These are phyloP conservation scores for Debaryomycetaceae sp. DNA, from an alignment of 1,139 yeast species.

Conservation along the genomic window DNA sequence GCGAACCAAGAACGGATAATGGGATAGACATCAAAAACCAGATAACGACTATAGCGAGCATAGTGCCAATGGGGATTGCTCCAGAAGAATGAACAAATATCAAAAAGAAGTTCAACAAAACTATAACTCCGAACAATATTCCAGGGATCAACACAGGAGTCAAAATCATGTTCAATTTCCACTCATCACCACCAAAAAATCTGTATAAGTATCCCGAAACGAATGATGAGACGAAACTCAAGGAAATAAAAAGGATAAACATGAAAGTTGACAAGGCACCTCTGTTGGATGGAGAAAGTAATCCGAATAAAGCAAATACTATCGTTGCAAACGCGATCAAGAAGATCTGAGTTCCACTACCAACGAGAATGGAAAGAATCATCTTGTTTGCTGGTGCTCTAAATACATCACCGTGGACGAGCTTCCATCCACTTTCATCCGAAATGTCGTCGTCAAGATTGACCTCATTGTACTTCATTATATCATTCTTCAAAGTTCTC, in stretches of 20 bases:
- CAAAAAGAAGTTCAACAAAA: constrained; percentile 78
- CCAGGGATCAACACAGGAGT: constrained; percentile 90
- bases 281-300: constrained; percentile 90
- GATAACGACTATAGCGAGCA: constrained; percentile 72
- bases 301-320: constrained; percentile 80
- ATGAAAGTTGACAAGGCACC: constrained; percentile 90
- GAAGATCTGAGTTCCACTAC: constrained; percentile 84
- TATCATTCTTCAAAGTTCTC: constrained; percentile 81
- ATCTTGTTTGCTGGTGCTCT: constrained; percentile 74
- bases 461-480: constrained; percentile 83
- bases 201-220: constrained; percentile 84
- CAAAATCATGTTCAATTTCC: constrained; percentile 81
- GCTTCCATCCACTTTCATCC: constrained; percentile 97
- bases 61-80: constrained; percentile 90
- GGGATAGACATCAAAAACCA: constrained; percentile 91
- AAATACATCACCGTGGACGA: constrained; percentile 93
- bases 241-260: constrained; percentile 76
- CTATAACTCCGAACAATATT: constrained; percentile 55
- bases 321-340: constrained; percentile 74
- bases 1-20: constrained; percentile 73
- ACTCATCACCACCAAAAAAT: constrained; percentile 86
- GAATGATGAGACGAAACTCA: constrained; percentile 79
- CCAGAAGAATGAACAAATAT: constrained; percentile 82
- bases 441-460: constrained; percentile 83
- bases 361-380: constrained; percentile 75